phyloP scores from a whole-genome alignment of 2,329 filamentous ascomycete genomes.

The Juglanconis sp. region DNA sequence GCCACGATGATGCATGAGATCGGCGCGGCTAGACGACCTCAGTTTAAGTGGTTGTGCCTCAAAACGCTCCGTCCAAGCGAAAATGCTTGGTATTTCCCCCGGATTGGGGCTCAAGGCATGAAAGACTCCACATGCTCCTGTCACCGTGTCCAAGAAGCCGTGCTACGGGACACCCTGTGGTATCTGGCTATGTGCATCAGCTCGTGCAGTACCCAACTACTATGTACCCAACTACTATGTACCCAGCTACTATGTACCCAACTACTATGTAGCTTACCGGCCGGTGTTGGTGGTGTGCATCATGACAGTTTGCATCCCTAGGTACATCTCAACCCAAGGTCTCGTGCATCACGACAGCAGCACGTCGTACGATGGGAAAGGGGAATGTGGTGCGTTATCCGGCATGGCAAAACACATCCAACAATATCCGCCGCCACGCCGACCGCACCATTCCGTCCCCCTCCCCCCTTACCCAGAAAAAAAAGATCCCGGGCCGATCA shows the following conservation, averaged over 20 bases:
- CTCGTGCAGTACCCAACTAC: too few relatives aligned
- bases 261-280: too few relatives aligned
- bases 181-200: too few relatives aligned
- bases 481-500: too few relatives aligned
- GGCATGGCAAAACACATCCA: background rate
- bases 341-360: background rate
- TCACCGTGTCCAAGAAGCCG: background rate
- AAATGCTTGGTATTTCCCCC: background rate
- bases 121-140: background rate
- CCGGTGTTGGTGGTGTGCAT: background rate
- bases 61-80: too few relatives aligned
- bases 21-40: background rate
- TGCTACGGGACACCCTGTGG: background rate
- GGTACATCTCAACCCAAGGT: background rate
- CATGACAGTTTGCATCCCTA: background rate
- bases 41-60: background rate
- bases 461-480: background rate
- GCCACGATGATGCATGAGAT: background rate
- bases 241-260: too few relatives aligned
- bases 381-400: background rate
- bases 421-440: too few relatives aligned
- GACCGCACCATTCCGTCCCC: background rate
- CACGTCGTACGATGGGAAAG: slow-evolving; percentile 5
- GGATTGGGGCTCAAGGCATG: slow-evolving; percentile 1
- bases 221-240: too few relatives aligned